Percentiles rank a stretch among this genome's conserved stretches.
These are phyloP conservation scores for Aspergillus terreus DNA, from an alignment of 2,329 filamentous ascomycete genomes.

Conservation along the genomic window DNA sequence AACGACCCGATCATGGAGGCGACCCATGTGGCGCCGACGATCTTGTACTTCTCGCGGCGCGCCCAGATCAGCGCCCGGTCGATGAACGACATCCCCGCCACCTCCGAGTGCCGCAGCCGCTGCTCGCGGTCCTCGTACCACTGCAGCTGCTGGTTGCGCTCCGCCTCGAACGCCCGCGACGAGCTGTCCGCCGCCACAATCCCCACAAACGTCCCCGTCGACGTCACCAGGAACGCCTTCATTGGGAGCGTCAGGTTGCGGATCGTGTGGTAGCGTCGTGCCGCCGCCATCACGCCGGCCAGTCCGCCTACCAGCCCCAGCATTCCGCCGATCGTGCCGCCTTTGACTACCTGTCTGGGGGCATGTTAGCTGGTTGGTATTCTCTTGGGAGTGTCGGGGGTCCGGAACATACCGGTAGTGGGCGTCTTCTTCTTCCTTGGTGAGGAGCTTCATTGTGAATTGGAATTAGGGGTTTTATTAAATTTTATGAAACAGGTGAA, in stretches of 20 bases:
- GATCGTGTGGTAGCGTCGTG: conserved; percentile 71
- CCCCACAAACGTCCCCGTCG: conserved; percentile 75
- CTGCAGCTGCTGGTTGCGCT: conserved; percentile 62
- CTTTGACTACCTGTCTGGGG: conserved; percentile 66
- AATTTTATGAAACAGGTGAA: neutral
- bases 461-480: neutral
- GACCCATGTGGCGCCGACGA: conserved; percentile 79
- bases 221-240: conserved; percentile 84
- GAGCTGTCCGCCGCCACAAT: conserved; percentile 81
- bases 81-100: conserved; percentile 52
- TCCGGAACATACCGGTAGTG: conserved; percentile 64
- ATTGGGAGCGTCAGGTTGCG: conserved; percentile 81
- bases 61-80: conserved; percentile 70
- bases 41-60: conserved; percentile 75
- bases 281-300: conserved; percentile 64
- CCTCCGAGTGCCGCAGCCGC: conserved; percentile 53
- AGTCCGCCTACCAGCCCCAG: conserved; percentile 65
- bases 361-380: conserved; percentile 6
- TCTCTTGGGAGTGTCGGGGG: neutral
- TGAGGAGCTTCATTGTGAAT: conserved; percentile 81
- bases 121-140: conserved; percentile 63
- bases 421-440: conserved; percentile 82
- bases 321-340: conserved; percentile 69
- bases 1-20: conserved; percentile 74
- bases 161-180: conserved; percentile 67